phyloP scores from a whole-genome alignment of 2,329 filamentous ascomycete species.

The Paracoccidioides brasiliensis region DNA sequence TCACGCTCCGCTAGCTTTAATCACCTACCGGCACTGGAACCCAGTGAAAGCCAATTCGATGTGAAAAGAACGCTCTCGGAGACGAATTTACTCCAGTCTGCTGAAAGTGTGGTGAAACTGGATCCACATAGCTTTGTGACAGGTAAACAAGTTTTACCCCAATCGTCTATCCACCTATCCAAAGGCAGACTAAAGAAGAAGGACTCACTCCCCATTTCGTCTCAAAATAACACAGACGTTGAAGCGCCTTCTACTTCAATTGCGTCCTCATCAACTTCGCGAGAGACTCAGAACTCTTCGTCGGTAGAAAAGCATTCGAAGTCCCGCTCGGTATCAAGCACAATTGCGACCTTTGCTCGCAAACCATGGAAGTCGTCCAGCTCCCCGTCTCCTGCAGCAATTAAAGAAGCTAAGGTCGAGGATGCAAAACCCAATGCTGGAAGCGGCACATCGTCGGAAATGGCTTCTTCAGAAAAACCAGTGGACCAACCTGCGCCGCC shows the following conservation, averaged over 20 bases:
- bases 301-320: conserved; percentile 27
- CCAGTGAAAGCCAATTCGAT: conserved; percentile 21
- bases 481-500: neutral
- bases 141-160: conserved; percentile 30
- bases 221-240: conserved; percentile 16
- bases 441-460: neutral
- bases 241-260: conserved; percentile 18
- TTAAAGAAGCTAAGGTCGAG: conserved; percentile 18
- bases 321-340: conserved; percentile 29
- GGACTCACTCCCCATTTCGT: conserved; percentile 26
- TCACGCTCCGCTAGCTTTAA: conserved; percentile 47
- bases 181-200: conserved; percentile 18
- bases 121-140: conserved; percentile 25
- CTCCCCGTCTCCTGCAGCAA: conserved; percentile 33
- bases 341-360: conserved; percentile 38
- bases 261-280: conserved; percentile 17
- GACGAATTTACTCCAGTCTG: conserved; percentile 30
- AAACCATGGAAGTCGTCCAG: conserved; percentile 39
- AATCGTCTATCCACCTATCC: conserved; percentile 25
- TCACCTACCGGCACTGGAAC: conserved; percentile 34
- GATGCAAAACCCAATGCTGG: neutral
- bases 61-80: conserved; percentile 40
- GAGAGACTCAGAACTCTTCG: conserved; percentile 10
- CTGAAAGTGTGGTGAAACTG: conserved; percentile 20
- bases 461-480: neutral